A percentile compares a stretch with the other conserved stretches of the same genome.
Evolutionary conservation across 2,329 filamentous ascomycete species (phyloP).

Genomic region (Xenosphaeropsis pyriputrescens): DNA sequence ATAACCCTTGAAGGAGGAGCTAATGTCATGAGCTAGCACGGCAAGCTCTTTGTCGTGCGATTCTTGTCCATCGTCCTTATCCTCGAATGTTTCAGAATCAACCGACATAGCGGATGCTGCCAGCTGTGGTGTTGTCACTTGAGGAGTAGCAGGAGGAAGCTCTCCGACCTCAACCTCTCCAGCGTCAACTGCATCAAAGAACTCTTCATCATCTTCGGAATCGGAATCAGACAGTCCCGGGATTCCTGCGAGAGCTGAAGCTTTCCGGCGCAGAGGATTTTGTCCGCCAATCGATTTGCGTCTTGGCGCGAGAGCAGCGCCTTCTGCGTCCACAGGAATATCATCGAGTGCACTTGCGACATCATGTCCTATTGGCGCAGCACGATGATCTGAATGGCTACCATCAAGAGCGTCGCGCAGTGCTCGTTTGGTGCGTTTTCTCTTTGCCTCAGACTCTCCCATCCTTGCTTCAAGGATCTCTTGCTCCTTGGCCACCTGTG

Average conservation of each 20-base stretch:
- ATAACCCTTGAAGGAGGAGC: constrained; percentile 72
- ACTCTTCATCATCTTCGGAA: constrained; percentile 77
- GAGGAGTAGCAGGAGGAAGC: constrained; percentile 33
- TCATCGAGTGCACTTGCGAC: constrained; percentile 5
- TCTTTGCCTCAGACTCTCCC: constrained; percentile 80
- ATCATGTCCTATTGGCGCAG: constrained; percentile 10
- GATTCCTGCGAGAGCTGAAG: constrained; percentile 42
- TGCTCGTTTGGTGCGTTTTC: constrained; percentile 77
- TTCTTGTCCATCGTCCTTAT: neutral
- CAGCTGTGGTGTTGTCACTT: neutral
- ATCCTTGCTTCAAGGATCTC: constrained; percentile 80
- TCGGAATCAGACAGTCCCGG: constrained; percentile 61
- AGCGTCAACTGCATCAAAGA: constrained; percentile 92
- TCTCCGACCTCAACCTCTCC: constrained; percentile 75
- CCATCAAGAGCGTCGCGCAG: constrained; percentile 69
- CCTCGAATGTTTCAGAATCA: no score
- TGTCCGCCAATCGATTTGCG: constrained; percentile 36
- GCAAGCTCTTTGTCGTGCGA: constrained; percentile 27
- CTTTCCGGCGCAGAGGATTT: no score
- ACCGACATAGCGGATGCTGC: neutral
- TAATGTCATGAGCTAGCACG: constrained; percentile 46
- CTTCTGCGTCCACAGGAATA: constrained; percentile 21
- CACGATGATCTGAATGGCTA: constrained; percentile 24
- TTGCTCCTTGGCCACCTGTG: constrained; percentile 86
- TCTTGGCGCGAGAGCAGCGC: constrained; percentile 19